Conservation (phyloP, 208 protist genomes). For the Leishmania gerbilli region DNA sequence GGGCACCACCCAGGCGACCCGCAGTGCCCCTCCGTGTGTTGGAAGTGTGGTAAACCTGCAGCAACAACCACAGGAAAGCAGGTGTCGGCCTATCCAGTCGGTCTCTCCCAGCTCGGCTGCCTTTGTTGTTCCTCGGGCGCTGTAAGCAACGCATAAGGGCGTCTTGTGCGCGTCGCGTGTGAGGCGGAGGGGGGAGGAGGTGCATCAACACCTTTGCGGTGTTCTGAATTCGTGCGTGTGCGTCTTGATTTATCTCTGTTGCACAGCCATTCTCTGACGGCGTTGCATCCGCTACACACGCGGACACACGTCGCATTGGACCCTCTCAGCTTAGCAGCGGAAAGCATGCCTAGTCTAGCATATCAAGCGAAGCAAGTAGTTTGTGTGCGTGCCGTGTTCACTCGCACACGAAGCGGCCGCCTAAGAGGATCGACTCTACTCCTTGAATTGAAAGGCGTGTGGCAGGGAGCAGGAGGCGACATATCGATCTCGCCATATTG, state of each 20-base stretch:
- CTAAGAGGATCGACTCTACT: background rate
- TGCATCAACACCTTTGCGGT: background rate
- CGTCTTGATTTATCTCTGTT: background rate
- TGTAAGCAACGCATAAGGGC: background rate
- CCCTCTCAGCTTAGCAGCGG: background rate
- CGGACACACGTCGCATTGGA: background rate
- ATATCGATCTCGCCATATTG: background rate
- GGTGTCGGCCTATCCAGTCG: background rate
- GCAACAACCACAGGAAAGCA: background rate
- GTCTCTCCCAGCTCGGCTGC: background rate
- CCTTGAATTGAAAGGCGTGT: background rate
- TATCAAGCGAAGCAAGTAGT: background rate
- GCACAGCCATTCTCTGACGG: background rate
- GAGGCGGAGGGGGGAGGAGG: background rate
- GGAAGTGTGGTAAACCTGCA: no score
- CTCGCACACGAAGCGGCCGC: background rate
- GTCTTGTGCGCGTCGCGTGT: background rate
- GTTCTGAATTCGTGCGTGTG: background rate
- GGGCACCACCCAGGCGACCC: background rate
- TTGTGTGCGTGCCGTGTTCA: background rate
- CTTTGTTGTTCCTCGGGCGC: background rate
- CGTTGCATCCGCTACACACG: background rate
- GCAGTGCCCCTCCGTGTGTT: no score
- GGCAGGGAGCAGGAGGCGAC: background rate
- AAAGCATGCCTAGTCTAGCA: background rate